phyloP scores from a whole-genome alignment of 2,329 filamentous ascomycete species.

The Hypoxylon sp. region DNA sequence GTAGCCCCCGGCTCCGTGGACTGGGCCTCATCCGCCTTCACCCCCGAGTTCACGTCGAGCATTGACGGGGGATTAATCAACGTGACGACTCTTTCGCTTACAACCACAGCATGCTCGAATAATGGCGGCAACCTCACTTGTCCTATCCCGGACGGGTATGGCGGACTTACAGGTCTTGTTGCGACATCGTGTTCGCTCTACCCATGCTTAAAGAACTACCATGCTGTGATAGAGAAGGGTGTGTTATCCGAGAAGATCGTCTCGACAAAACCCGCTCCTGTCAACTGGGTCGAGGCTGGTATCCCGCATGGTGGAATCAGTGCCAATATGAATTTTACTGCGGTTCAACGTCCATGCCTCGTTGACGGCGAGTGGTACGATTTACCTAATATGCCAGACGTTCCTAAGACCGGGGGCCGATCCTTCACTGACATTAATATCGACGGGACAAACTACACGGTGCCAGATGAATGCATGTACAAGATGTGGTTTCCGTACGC shows the following conservation, averaged over 20 bases:
- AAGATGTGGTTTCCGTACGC: constrained; percentile 36
- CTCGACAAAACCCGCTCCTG: constrained; percentile 32
- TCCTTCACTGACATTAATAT: constrained; percentile 33
- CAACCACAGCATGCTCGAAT: constrained; percentile 39
- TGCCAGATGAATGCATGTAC: constrained; percentile 40
- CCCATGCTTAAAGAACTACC: constrained; percentile 43
- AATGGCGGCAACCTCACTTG: constrained; percentile 33
- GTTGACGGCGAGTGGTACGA: constrained; percentile 35
- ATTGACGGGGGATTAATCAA: constrained; percentile 39
- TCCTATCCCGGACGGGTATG: constrained; percentile 30
- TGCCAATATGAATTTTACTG: constrained; percentile 37
- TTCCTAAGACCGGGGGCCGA: constrained; percentile 19
- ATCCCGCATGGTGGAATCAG: not conserved
- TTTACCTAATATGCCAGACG: constrained; percentile 27
- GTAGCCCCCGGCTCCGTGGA: constrained; percentile 36
- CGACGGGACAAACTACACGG: constrained; percentile 37
- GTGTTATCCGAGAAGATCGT: constrained; percentile 36
- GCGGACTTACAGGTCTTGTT: constrained; percentile 27
- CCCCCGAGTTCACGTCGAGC: constrained; percentile 35
- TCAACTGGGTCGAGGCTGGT: constrained; percentile 38
- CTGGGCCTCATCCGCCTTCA: constrained; percentile 40
- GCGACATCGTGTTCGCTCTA: constrained; percentile 44
- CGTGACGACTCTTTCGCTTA: constrained; percentile 45
- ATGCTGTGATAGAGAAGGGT: constrained; percentile 34
- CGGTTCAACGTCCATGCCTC: constrained; percentile 37